Conservation (phyloP, 169 alveolate genomes). For the Cryptosporidium ubiquitum region DNA sequence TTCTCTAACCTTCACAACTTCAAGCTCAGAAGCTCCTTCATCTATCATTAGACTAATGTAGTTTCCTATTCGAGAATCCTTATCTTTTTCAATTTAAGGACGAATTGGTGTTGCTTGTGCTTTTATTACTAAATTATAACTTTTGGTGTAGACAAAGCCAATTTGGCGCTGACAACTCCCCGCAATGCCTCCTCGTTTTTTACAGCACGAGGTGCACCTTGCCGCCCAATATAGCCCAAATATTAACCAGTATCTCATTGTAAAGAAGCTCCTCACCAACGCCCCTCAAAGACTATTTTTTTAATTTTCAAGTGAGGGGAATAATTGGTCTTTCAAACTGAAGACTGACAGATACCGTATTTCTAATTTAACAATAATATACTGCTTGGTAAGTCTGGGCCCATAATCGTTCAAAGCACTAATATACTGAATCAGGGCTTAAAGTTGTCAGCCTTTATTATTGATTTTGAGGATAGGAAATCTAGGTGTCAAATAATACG, state of each 20-base stretch:
- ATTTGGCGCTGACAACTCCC: slow-evolving; percentile 61
- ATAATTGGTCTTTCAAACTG: not conserved
- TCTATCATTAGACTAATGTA: slow-evolving; percentile 61
- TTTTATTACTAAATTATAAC: slow-evolving; percentile 62
- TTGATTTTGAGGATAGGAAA: not conserved
- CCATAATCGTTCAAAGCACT: not conserved
- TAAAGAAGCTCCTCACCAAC: not conserved
- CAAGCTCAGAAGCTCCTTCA: slow-evolving; percentile 70
- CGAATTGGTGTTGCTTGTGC: slow-evolving; percentile 37
- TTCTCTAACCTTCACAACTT: slow-evolving; percentile 38
- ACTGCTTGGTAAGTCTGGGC: not conserved
- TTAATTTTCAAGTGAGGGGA: not conserved
- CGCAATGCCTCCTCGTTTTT: slow-evolving; percentile 75
- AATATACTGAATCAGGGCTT: not conserved
- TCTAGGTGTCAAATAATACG: not conserved
- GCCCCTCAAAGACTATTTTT: not conserved
- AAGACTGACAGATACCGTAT: not conserved
- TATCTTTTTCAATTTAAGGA: slow-evolving; percentile 43
- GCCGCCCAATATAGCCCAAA: slow-evolving; percentile 19
- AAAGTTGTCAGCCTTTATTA: not conserved
- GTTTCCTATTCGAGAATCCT: slow-evolving; percentile 39
- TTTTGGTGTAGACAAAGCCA: slow-evolving; percentile 67
- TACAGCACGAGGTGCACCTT: slow-evolving; percentile 61
- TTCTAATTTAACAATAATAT: not conserved
- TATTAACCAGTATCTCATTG: slow-evolving; percentile 9